A percentile compares a stretch with the other conserved stretches of the same genome.
These are phyloP conservation scores for Saccharomycopsis selenospora DNA, from an alignment of 805 yeast species.

Conservation along the genomic window DNA sequence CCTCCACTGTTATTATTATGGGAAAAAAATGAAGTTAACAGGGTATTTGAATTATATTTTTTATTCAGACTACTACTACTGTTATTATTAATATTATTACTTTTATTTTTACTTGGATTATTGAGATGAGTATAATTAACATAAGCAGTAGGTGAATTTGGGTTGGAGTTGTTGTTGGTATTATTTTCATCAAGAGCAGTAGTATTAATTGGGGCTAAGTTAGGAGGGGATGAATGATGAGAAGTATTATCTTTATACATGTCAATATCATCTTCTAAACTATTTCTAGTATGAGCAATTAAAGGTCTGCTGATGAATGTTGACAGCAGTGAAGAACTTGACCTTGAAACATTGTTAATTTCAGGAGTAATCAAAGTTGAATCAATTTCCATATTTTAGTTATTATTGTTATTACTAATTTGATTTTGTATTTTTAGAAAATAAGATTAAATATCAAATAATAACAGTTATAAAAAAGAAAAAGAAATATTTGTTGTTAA, in stretches of 20 bases:
- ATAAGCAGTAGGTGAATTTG: neutral
- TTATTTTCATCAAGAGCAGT: neutral
- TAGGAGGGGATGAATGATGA: neutral
- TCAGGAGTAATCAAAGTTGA: too few species aligned
- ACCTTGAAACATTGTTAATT: too few species aligned
- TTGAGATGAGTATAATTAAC: neutral
- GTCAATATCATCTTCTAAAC: neutral
- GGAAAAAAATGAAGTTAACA: too few species aligned
- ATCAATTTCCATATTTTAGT: too few species aligned
- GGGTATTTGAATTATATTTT: too few species aligned
- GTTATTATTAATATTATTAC: neutral
- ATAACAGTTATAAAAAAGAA: too few species aligned
- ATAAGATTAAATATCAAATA: too few species aligned
- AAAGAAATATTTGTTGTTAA: too few species aligned
- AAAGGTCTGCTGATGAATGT: neutral
- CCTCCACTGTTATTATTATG: too few species aligned
- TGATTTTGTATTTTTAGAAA: too few species aligned
- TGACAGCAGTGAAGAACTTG: neutral
- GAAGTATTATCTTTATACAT: neutral
- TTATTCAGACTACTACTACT: neutral
- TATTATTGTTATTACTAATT: too few species aligned
- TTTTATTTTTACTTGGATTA: neutral
- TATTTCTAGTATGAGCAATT: neutral
- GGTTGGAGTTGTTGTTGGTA: neutral
- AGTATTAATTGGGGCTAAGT: neutral